Base-by-base conservation (phyloP, 768 basidiomycete genomes). In the Mycena polygramma region DNA sequence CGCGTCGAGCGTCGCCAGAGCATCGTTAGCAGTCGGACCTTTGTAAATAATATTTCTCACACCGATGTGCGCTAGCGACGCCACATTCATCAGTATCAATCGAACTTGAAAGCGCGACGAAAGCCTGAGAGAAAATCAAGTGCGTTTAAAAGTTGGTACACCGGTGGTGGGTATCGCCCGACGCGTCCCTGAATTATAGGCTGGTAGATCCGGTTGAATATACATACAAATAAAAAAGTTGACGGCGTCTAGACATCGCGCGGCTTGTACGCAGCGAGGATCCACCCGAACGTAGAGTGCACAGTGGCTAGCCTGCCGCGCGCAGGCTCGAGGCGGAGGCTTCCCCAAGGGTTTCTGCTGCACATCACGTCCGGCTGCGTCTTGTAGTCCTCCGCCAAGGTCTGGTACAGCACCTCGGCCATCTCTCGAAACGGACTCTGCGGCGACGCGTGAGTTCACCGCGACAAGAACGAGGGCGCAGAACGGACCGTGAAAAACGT, bases 231-330 rank as follows among this genome's bases (percentile, higher is more conserved):
- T 30, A 30, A 24, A 24, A 22, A 24, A 24, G 22, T 22, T 49
- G 20, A 9, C 7, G n/a, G 7, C 30, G 9, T 41, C 52, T 57
- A 49, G 4, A 51, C 39, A 6, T 43, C 57, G 26, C 46, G 57
- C 37, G 57, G n/a, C 49, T 26, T 39, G 30, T 66, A 58, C 13
- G 57, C 49, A 11, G 57, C 65, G 13, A 58, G 57, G 36, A 59
- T 66, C 65, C 65, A 58, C 46, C 64, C 64, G 36, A 55, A 65
- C 15, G n/a, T 65, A 13, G 45, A 66, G 54, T 66, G 46, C 37
- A 66, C 55, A 22, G 55, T 55, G 4, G 46, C 43, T 19, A 66
- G 41, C 39, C 65, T 58, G 39, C 43, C 35, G 9, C 46, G 55
- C 22, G 64, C 64, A 10, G 64, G 64, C 37, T 58, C 57, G 20